A percentile compares a stretch with the other conserved stretches of the same genome.
Conservation (phyloP, 2,329 filamentous ascomycete genomes). For the Trichoderma sp. region DNA sequence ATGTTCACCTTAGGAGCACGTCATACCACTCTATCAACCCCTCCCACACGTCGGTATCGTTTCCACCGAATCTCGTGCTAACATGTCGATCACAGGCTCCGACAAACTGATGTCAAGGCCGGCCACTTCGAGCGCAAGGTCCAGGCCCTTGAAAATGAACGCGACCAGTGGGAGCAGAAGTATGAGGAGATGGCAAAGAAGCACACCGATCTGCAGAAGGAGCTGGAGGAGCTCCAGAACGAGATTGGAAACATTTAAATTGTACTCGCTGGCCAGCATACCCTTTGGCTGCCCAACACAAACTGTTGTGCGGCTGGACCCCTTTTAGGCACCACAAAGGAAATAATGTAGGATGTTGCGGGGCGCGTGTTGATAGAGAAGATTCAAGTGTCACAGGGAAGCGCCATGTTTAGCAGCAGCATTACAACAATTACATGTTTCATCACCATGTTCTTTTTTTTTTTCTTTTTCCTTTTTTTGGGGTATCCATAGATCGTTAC, state of each 20-base stretch:
- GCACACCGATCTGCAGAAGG: constrained; percentile 78
- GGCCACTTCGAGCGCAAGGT: constrained; percentile 99
- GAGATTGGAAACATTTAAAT: constrained; percentile 93
- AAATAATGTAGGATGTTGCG: constrained; percentile 12
- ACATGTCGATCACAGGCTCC: constrained; percentile 63
- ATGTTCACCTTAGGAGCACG: constrained; percentile 41
- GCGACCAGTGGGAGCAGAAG: constrained; percentile 94
- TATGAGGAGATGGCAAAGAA: constrained; percentile 98
- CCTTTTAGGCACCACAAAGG: constrained; percentile 2
- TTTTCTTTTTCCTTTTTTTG: constrained; percentile 30
- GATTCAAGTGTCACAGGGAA: constrained; percentile 29
- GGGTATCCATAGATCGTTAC: constrained; percentile 33
- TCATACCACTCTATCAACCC: not conserved
- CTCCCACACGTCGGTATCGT: not conserved
- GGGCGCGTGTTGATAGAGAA: constrained; percentile 27
- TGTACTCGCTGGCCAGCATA: constrained; percentile 24
- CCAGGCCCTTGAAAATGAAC: constrained; percentile 86
- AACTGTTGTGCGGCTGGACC: not conserved
- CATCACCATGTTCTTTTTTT: constrained; percentile 27
- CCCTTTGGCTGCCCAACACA: not conserved
- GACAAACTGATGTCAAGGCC: constrained; percentile 98
- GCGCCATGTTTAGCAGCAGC: constrained; percentile 32
- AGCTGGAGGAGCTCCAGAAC: constrained; percentile 83
- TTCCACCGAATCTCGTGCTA: not conserved
- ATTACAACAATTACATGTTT: constrained; percentile 30